phyloP scores from a whole-genome alignment of 2,329 filamentous ascomycete species.

The Cadophora sp. region DNA sequence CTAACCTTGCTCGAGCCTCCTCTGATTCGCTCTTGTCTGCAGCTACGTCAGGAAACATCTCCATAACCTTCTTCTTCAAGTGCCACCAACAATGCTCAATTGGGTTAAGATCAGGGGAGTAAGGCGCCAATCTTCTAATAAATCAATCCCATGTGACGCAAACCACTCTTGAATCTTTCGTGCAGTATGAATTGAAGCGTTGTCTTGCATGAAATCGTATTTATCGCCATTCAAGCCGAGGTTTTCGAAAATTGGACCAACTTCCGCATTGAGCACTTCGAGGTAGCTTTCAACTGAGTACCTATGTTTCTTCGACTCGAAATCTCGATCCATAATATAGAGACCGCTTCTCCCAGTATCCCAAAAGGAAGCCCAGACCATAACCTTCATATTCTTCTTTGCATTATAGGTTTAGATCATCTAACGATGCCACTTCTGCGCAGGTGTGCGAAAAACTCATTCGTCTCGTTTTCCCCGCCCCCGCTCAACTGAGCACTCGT shows the following conservation, averaged over 20 bases:
- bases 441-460: not conserved
- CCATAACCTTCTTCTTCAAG: no score
- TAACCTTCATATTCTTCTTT: not conserved
- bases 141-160: not conserved
- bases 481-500: no score
- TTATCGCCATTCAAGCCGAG: not conserved
- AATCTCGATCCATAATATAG: constrained; percentile 16
- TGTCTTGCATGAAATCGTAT: not conserved
- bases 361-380: constrained; percentile 11
- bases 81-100: not conserved
- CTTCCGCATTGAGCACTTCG: not conserved
- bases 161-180: not conserved
- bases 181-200: not conserved
- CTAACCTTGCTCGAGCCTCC: no score
- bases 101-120: not conserved
- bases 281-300: not conserved
- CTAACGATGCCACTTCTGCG: not conserved
- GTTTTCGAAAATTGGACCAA: not conserved
- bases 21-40: no score
- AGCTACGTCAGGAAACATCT: no score
- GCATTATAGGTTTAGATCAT: constrained; percentile 1
- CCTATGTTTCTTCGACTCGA: constrained; percentile 17
- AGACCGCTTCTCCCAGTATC: not conserved
- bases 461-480: no score
- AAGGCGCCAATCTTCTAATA: not conserved